Base-by-base conservation (phyloP, 2,329 filamentous ascomycete species). In the Paecilomyces sp. region DNA sequence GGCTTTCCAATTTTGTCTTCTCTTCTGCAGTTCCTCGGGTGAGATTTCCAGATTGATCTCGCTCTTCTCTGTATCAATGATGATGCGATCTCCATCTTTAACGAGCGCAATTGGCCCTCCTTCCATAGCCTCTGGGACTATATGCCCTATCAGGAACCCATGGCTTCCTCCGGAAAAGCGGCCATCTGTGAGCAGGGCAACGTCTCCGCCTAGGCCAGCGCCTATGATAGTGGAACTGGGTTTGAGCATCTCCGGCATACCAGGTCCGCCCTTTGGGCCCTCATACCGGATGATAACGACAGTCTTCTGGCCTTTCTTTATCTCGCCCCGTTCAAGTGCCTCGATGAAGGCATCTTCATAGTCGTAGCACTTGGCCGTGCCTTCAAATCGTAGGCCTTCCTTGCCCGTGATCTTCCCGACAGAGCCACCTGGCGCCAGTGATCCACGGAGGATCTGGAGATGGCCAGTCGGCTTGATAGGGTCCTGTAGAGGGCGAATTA, bases 351-450 rank as follows among this genome's bases (percentile, higher is more conserved):
- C 78, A 63, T 88, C 85, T 72, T 89, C 86, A 22, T 78, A 81
- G 67, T 89, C 83, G 71, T 84, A 89, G 66, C 84, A 84, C 64
- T 83, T 83, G 2, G 86, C 86, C 65, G 83, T 86, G 54, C 86
- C 86, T 1, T 77, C 81, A 70, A 89, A 89, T 8, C 77, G 71
- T 7, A 83, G 77, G 15, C 86, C 86, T 74, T 89, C 86, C 71
- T 89, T 88, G 25, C 86, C 86, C 1, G 86, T 89, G 69, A 89
- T 89, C 73, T 89, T 89, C 51, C 85, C 86, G 0, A 89, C 86
- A 41, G 79, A 82, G 53, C 86, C 86, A 57, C 83, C 85, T 1
- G 86, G 86, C 3, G 86, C 85, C 31, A 89, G 79, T n/a, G 80
- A 83, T 34, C 86, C 86, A 54, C 85, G 80, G 2, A 89, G 79